These are phyloP conservation scores for Rhodotorula sp. DNA, from an alignment of 1,284 basidiomycete genomes.

Conservation along the genomic window DNA sequence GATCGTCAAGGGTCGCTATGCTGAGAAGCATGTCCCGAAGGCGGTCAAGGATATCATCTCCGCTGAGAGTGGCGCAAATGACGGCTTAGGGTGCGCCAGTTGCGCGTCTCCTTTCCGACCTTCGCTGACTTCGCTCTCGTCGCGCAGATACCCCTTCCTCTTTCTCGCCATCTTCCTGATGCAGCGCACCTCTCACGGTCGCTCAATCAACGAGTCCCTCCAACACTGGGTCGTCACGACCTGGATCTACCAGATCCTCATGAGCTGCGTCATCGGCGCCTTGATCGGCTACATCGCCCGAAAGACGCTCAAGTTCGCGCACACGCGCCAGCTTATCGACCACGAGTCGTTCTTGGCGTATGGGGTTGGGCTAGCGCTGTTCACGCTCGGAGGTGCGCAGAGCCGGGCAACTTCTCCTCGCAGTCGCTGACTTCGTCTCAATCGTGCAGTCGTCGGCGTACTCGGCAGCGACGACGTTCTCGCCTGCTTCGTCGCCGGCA, in stretches of 20 bases:
- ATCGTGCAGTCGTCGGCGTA: slow-evolving; percentile 46
- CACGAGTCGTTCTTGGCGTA: slow-evolving; percentile 46
- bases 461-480: slow-evolving; percentile 52
- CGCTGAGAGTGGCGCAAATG: slow-evolving; percentile 52
- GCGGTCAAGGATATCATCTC: slow-evolving; percentile 48
- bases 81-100: slow-evolving; percentile 44
- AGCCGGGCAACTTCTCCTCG: neutral
- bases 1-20: slow-evolving; percentile 49
- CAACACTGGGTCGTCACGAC: slow-evolving; percentile 50
- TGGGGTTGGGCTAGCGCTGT: slow-evolving; percentile 50
- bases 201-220: slow-evolving; percentile 45
- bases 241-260: slow-evolving; percentile 50
- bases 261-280: slow-evolving; percentile 48
- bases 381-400: slow-evolving; percentile 45
- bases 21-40: slow-evolving; percentile 50
- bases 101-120: neutral
- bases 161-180: slow-evolving; percentile 44
- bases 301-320: slow-evolving; percentile 49
- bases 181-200: slow-evolving; percentile 24
- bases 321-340: slow-evolving; percentile 48
- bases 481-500: slow-evolving; percentile 48
- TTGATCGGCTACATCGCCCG: slow-evolving; percentile 50
- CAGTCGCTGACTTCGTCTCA: neutral
- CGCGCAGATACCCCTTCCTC: slow-evolving; percentile 48
- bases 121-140: slow-evolving; percentile 37